Conservation (phyloP, 2,329 filamentous ascomycete species). For the Penicillium sp. region DNA sequence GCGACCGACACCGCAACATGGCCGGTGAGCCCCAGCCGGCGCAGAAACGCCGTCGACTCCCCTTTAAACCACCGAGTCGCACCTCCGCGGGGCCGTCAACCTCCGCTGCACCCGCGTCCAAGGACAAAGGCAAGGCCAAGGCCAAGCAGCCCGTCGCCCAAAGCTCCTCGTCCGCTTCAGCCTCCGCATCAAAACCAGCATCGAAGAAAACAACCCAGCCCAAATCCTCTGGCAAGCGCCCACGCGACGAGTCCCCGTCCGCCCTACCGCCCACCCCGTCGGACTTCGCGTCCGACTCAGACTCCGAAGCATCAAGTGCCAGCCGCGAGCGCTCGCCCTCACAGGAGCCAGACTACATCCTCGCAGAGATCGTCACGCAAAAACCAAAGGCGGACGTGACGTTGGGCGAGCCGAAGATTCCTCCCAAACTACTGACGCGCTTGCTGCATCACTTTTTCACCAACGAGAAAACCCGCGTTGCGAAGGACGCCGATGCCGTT, state of each 20-base stretch:
- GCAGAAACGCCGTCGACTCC: slow-evolving; percentile 40
- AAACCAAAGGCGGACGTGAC: slow-evolving; percentile 30
- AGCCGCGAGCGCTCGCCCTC: slow-evolving; percentile 26
- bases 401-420: slow-evolving; percentile 54
- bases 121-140: slow-evolving; percentile 23
- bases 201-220: slow-evolving; percentile 11
- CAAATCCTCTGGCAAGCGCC: slow-evolving; percentile 12
- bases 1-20: slow-evolving; percentile 14
- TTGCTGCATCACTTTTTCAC: slow-evolving; percentile 77
- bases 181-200: slow-evolving; percentile 11
- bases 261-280: slow-evolving; percentile 12
- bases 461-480: slow-evolving; percentile 67
- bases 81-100: slow-evolving; percentile 25
- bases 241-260: slow-evolving; percentile 13
- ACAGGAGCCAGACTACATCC: slow-evolving; percentile 48
- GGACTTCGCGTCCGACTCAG: slow-evolving; percentile 21
- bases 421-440: slow-evolving; percentile 69
- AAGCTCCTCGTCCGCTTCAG: slow-evolving; percentile 8
- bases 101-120: slow-evolving; percentile 22
- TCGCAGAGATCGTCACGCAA: slow-evolving; percentile 44
- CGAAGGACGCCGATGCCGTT: slow-evolving; percentile 71
- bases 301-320: slow-evolving; percentile 14
- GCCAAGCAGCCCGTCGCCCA: slow-evolving; percentile 16
- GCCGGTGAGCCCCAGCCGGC: slow-evolving; percentile 30
- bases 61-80: slow-evolving; percentile 47